A percentile compares a stretch with the other conserved stretches of the same genome.
These are phyloP conservation scores for Groenewaldozyma tartarivorans DNA, from an alignment of 805 yeast genomes.

Conservation along the genomic window DNA sequence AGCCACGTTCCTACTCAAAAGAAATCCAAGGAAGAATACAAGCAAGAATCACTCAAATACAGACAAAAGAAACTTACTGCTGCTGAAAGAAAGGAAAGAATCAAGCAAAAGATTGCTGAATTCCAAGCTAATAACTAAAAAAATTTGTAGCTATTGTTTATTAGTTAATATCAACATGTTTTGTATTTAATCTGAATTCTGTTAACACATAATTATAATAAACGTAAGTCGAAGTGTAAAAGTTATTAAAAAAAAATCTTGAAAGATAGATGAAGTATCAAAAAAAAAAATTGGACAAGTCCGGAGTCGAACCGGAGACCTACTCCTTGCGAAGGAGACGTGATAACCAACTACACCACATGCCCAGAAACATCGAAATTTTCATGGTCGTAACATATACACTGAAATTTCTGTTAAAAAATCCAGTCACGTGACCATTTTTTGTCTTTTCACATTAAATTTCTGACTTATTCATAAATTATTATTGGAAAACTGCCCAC, in stretches of 20 bases:
- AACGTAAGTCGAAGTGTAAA: too few species aligned
- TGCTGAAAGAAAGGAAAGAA: conserved; percentile 82
- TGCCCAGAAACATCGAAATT: too few species aligned
- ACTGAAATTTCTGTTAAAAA: too few species aligned
- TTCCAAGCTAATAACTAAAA: conserved; percentile 27
- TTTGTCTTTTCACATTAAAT: too few species aligned
- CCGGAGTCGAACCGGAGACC: conserved; percentile 1
- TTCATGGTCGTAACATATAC: too few species aligned
- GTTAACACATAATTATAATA: too few species aligned
- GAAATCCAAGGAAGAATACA: conserved; percentile 96
- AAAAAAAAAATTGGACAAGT: background rate
- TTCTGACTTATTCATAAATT: too few species aligned
- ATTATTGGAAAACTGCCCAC: too few species aligned
- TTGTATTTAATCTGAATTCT: too few species aligned
- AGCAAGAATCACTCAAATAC: conserved; percentile 93
- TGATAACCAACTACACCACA: background rate
- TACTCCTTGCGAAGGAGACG: background rate
- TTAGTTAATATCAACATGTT: background rate
- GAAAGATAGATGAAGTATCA: background rate
- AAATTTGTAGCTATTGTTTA: background rate
- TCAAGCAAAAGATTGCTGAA: conserved; percentile 91
- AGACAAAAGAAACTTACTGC: conserved; percentile 77
- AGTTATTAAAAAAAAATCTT: too few species aligned
- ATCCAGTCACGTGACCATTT: too few species aligned
- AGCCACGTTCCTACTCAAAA: conserved; percentile 78